These are phyloP conservation scores for Capsicum baccatum DNA, from an alignment of 257 asterid genomes.

Conservation along the genomic window DNA sequence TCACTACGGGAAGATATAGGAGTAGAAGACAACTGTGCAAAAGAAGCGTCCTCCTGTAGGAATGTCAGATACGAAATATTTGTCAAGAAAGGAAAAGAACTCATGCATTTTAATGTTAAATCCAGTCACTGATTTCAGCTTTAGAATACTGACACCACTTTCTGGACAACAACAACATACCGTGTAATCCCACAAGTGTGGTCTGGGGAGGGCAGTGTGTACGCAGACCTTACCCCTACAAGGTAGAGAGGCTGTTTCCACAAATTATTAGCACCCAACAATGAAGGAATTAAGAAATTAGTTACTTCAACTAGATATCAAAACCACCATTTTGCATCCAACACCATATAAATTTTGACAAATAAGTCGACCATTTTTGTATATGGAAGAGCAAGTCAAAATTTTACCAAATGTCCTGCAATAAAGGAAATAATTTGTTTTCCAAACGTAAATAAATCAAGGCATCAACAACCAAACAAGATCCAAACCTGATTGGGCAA, in stretches of 20 bases:
- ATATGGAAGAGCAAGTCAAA: neutral
- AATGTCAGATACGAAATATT: slow-evolving; percentile 24
- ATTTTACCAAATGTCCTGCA: neutral
- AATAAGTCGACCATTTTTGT: neutral
- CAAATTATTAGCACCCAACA: slow-evolving; percentile 24
- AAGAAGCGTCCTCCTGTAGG: slow-evolving; percentile 70
- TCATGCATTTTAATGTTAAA: slow-evolving; percentile 7
- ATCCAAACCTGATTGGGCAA: slow-evolving; percentile 67
- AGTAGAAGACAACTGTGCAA: slow-evolving; percentile 61
- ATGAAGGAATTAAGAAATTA: neutral
- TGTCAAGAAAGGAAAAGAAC: neutral
- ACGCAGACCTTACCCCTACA: no score
- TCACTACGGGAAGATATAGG: slow-evolving; percentile 58
- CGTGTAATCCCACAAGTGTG: no score
- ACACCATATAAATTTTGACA: slow-evolving; percentile 1
- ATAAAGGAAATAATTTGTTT: slow-evolving; percentile 8
- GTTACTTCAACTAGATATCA: slow-evolving; percentile 4
- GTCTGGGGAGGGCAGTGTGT: no score
- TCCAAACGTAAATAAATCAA: neutral
- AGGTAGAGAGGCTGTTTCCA: neutral
- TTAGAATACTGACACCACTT: slow-evolving; percentile 16
- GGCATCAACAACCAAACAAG: slow-evolving; percentile 24
- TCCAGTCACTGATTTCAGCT: slow-evolving; percentile 5
- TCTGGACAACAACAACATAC: neutral
- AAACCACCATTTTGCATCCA: neutral